Evolutionary conservation across 441 rosid genomes (phyloP).

Genomic region (Gossypium aridum): DNA sequence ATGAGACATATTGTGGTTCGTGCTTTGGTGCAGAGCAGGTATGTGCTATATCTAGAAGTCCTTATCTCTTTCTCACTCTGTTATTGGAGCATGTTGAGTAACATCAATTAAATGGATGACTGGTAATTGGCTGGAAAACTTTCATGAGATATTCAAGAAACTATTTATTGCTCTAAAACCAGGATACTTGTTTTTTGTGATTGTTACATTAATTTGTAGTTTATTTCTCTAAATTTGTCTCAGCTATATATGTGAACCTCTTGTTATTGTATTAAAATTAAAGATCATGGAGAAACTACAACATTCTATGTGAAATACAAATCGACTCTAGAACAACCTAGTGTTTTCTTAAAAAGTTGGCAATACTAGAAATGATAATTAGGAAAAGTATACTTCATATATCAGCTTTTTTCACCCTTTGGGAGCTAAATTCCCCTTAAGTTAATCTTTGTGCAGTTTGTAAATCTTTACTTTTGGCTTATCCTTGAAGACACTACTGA

Average conservation of each 20-base stretch:
- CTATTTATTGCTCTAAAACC: background rate
- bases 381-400: background rate
- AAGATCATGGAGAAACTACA: background rate
- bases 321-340: background rate
- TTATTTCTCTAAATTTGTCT: background rate
- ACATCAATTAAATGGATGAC: background rate
- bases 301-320: background rate
- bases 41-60: slow-evolving; percentile 4
- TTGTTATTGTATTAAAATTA: background rate
- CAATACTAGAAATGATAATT: background rate
- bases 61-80: background rate
- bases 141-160: background rate
- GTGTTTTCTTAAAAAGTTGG: background rate
- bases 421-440: background rate
- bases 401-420: background rate
- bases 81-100: background rate
- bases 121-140: background rate
- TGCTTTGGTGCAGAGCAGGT: slow-evolving; percentile 93
- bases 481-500: background rate
- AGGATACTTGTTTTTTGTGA: background rate
- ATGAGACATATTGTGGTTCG: slow-evolving; percentile 93
- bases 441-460: background rate
- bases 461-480: background rate
- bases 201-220: background rate
- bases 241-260: background rate